Percentiles rank a stretch among this genome's conserved stretches.
Evolutionary conservation across 495 filamentous ascomycete genomes (phyloP).

Genomic region (Emericellopsis terricola): DNA sequence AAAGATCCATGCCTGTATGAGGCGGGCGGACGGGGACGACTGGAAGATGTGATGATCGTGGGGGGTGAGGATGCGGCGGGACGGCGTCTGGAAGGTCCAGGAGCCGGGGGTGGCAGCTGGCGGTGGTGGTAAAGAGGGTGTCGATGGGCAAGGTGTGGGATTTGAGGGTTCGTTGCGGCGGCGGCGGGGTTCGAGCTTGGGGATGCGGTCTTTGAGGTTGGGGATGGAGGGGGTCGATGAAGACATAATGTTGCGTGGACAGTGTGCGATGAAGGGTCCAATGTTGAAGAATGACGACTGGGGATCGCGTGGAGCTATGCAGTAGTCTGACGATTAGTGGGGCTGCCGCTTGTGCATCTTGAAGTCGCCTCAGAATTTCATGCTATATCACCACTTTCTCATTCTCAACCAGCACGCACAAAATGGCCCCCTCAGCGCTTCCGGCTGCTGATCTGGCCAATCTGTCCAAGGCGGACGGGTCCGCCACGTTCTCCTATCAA

Average conservation of each 20-base stretch:
- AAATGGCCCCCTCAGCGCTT: conserved; percentile 24
- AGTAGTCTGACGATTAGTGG: no score
- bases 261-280: neutral
- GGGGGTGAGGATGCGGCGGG: conserved; percentile 58
- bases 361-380: neutral
- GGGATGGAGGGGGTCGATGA: conserved; percentile 23
- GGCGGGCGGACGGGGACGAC: conserved; percentile 54
- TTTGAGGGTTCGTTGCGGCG: conserved; percentile 33
- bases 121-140: conserved; percentile 48
- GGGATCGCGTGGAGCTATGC: no score
- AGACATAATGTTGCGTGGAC: neutral
- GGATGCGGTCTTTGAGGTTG: conserved; percentile 42
- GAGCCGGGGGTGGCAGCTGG: conserved; percentile 30
- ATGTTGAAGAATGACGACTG: neutral
- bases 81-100: conserved; percentile 46
- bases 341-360: neutral
- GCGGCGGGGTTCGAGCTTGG: conserved; percentile 48
- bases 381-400: neutral
- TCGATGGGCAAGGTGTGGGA: conserved; percentile 48
- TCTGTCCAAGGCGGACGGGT: conserved; percentile 68
- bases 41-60: conserved; percentile 71
- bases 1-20: conserved; percentile 73
- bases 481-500: conserved; percentile 60
- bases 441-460: conserved; percentile 32
- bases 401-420: conserved; percentile 4